A percentile compares a stretch with the other conserved stretches of the same genome.
These are phyloP conservation scores for Fusarium sp. DNA, from an alignment of 2,329 filamentous ascomycete species.

Conservation along the genomic window DNA sequence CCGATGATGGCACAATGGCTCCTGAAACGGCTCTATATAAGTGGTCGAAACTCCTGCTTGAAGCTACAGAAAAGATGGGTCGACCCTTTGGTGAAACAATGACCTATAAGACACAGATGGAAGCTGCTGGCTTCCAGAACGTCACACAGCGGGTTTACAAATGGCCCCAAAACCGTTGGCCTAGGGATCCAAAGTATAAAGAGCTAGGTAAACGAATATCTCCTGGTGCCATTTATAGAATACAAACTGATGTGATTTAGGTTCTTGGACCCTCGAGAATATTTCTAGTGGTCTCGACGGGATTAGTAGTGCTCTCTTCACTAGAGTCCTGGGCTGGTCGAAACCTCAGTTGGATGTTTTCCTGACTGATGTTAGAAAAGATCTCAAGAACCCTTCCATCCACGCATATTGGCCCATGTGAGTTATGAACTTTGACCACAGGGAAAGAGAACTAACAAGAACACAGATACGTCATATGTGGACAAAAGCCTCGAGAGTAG, in stretches of 20 bases:
- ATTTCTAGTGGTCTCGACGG: constrained; percentile 36
- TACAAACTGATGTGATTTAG: not conserved
- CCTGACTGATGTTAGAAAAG: constrained; percentile 37
- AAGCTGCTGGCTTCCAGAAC: constrained; percentile 60
- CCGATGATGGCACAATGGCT: constrained; percentile 9
- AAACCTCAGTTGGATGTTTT: constrained; percentile 39
- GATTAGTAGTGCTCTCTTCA: constrained; percentile 42
- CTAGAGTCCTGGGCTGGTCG: constrained; percentile 40
- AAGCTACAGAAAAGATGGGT: constrained; percentile 41
- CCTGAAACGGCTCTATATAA: constrained; percentile 26
- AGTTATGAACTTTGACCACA: not conserved
- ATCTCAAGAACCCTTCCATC: constrained; percentile 37
- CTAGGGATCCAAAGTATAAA: constrained; percentile 59
- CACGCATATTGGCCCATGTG: constrained; percentile 45
- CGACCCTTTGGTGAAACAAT: constrained; percentile 40
- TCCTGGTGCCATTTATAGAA: not conserved
- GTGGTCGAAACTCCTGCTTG: constrained; percentile 39
- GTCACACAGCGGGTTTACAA: constrained; percentile 56
- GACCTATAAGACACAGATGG: constrained; percentile 46
- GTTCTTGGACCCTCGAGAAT: constrained; percentile 33
- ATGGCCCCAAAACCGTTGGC: constrained; percentile 60
- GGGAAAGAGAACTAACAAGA: not conserved
- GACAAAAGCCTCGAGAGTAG: not conserved
- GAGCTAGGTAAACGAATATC: constrained; percentile 51
- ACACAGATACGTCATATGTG: constrained; percentile 1